Evolutionary conservation across 257 asterid species (phyloP).

Genomic region (Eucommia ulmoides): DNA sequence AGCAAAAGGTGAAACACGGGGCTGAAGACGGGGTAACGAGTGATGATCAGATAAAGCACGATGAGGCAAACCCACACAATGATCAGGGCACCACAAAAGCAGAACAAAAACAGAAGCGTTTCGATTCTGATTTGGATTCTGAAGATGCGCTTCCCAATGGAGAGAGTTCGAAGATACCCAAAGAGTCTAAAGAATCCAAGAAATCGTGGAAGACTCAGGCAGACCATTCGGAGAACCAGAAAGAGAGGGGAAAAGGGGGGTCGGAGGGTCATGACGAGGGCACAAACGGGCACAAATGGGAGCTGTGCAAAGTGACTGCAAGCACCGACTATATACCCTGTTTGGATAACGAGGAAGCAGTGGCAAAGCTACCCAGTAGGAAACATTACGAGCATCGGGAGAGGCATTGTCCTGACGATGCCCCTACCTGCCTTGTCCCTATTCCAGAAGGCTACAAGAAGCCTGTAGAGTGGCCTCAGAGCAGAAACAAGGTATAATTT

Average conservation of each 20-base stretch:
- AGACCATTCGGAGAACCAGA: conserved; percentile 55
- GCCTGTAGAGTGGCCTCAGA: conserved; percentile 65
- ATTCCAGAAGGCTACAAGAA: conserved; percentile 59
- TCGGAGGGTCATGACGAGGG: conserved; percentile 22
- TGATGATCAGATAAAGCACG: conserved; percentile 49
- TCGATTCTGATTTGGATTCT: conserved; percentile 3
- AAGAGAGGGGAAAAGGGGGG: conserved; percentile 45
- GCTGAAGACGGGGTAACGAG: conserved; percentile 38
- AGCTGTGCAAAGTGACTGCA: conserved; percentile 59
- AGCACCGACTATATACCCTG: conserved; percentile 80
- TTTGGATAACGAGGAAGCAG: conserved; percentile 65
- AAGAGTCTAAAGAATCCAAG: conserved; percentile 46
- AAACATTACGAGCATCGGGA: conserved; percentile 73
- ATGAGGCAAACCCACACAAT: conserved; percentile 14
- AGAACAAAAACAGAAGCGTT: background rate
- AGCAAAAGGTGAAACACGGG: conserved; percentile 14
- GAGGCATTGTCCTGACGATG: conserved; percentile 70
- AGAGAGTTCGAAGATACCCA: conserved; percentile 25
- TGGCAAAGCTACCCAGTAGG: conserved; percentile 36
- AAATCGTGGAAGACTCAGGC: conserved; percentile 72
- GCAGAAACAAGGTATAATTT: conserved; percentile 86
- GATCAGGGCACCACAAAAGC: background rate
- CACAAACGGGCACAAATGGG: conserved; percentile 31
- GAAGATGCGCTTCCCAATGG: conserved; percentile 13
- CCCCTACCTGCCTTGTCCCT: conserved; percentile 72